Evolutionary conservation across 345 rosid species (phyloP), one percentile per base, ranked within the genome.

Genomic region (Erucastrum elatum): DNA sequence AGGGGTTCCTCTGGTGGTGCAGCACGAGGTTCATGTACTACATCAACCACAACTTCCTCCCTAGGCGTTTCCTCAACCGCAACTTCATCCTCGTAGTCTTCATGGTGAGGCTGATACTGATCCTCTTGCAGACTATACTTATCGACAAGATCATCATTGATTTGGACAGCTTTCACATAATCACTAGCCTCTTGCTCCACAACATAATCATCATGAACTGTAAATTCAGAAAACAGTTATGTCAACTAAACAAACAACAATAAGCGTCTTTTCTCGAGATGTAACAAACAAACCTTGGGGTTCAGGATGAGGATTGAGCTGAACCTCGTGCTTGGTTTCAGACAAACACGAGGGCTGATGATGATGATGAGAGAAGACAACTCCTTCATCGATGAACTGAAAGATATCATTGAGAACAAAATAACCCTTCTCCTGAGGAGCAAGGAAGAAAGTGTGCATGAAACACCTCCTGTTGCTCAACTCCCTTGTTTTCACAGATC

Each of bases 391-490:
- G 30, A 87, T 51, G 72, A 91, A 91, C 75, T 88, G 96, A 76
- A 95, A 93, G 77, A 93, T 85, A 87, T 95, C 99, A 74, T 88
- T 95, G 34, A 89, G 91, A 77, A 95, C 90, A 80, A 89, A 95
- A 72, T 85, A 93, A 64, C 99, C 99, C 84, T 89, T 91, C 53
- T 91, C 94, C 81, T 95, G 99, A 62, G 99, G 99, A 70, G 98
- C 99, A 9, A 95, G 94, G 71, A 95, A 93, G 75, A 95, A 95
- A 17, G 91, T 87, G 77, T 93, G 92, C 84, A 90, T 88, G 68
- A 93, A 96, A 59, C 83, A 84, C 80, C 98, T 91, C 75, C 89
- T 83, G 74, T 82, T 82, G 30, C 44, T 70, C 31, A 77, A 84
- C 12, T 91, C 94, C 78, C 82, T 88, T 2, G 90, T 89, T 62